Conservation (phyloP, 148 eudicot species). For the Nyssa sinensis region DNA sequence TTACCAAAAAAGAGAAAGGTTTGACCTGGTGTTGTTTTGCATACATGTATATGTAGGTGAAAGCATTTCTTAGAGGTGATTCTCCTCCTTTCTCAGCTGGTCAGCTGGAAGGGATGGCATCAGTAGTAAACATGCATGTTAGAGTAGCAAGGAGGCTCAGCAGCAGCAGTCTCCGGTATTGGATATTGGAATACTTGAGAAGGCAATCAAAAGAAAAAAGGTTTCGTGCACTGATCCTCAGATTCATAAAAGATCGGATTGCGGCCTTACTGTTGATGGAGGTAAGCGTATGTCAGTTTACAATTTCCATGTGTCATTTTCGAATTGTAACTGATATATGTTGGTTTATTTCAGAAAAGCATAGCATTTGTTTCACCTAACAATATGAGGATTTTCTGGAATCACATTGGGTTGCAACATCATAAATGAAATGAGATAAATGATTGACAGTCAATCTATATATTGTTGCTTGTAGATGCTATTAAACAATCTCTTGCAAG, state of each 20-base stretch:
- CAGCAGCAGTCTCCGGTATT: constrained; percentile 76
- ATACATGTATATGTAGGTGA: constrained; percentile 48
- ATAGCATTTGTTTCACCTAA: not conserved
- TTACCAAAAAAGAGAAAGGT: not conserved
- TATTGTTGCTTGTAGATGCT: not conserved
- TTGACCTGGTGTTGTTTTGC: constrained; percentile 3
- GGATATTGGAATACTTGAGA: constrained; percentile 84
- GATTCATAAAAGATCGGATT: constrained; percentile 81
- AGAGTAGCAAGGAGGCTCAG: constrained; percentile 60
- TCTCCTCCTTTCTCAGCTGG: constrained; percentile 77
- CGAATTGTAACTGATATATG: not conserved
- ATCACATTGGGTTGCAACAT: not conserved
- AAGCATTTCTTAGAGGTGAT: constrained; percentile 87
- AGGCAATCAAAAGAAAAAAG: constrained; percentile 67
- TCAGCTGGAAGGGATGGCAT: constrained; percentile 78
- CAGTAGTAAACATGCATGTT: constrained; percentile 59
- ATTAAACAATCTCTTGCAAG: not conserved
- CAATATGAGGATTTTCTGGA: not conserved
- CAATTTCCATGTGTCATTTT: not conserved
- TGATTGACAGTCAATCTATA: not conserved
- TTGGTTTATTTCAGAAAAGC: not conserved
- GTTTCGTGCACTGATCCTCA: constrained; percentile 79
- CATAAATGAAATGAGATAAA: not conserved
- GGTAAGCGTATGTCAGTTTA: constrained; percentile 40
- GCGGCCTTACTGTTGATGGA: constrained; percentile 84